Evolutionary conservation across 495 filamentous ascomycete genomes (phyloP), one percentile per base, ranked within the genome.

Genomic region (Hypoxylon trugodes): DNA sequence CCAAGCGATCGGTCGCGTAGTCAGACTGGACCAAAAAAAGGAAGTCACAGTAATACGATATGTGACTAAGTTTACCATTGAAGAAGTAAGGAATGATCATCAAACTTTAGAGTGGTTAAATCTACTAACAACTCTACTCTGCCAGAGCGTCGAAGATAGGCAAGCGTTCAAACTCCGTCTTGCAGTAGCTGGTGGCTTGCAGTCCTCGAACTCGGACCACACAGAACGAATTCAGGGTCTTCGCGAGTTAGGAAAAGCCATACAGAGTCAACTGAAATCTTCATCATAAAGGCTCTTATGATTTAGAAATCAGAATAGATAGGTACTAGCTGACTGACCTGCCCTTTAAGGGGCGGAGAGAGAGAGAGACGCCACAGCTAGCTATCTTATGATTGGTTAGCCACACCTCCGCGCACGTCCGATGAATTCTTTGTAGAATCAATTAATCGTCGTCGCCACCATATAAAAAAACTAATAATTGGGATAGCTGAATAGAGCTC

Each of bases 1-100:
- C 13, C 81, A 84, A 58, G 81, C 81, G 1, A 74, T 82, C 38
- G 73, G 68, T 4, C 68, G 80, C 19, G 71, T 74, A 15, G 52
- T 78, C 16, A 64, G 80, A 4, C 72, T 84, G 0, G 74, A 77
- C 1, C 81, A 82, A 51, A 58, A 61, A 22, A 70, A 70, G 24
- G 37, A 73, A 12, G 79, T 84, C 4, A 48, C 37, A 6, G 71
- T 81, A 6, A 74, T 69, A 1, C 69, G 77, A 1, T 84, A 81
- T 43, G 68, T 78, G 1, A 70, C 77, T 7, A 62, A 73, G 25
- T 48, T 70, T 12, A 79, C 76, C 4, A 71, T 84, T 19, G 81
- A 84, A 70, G 55, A 78, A 69, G 80, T 82, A 35, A 33, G 49
- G 9, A 16, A 19, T 3, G 7, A 36, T 9, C 2, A 3, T n/a